Conservation (phyloP, 1,284 basidiomycete species). For the Wolfiporia cocos region DNA sequence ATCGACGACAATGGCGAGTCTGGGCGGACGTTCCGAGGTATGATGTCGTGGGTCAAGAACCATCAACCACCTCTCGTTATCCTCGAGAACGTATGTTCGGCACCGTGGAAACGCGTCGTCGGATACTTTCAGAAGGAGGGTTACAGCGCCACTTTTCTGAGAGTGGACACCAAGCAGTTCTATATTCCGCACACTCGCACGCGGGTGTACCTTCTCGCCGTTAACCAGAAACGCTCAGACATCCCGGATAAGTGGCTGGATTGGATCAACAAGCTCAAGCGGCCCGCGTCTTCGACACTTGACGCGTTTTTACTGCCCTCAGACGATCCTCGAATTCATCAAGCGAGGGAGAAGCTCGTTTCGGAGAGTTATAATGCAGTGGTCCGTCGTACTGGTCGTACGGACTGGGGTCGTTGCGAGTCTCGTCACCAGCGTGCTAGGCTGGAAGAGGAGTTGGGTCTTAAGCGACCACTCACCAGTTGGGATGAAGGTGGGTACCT, state of each 20-base stretch:
- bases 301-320: slow-evolving; percentile 89
- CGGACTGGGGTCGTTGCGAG: slow-evolving; percentile 91
- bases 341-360: slow-evolving; percentile 79
- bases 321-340: slow-evolving; percentile 89
- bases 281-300: slow-evolving; percentile 85
- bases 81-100: slow-evolving; percentile 90
- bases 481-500: slow-evolving; percentile 79
- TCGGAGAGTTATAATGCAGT: slow-evolving; percentile 55
- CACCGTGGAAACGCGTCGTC: slow-evolving; percentile 81
- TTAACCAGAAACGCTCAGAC: slow-evolving; percentile 51
- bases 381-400: slow-evolving; percentile 64
- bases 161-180: slow-evolving; percentile 89
- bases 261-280: slow-evolving; percentile 61
- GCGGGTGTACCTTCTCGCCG: slow-evolving; percentile 82
- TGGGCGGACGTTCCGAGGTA: slow-evolving; percentile 84
- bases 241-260: slow-evolving; percentile 72
- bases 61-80: slow-evolving; percentile 89
- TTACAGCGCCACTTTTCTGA: slow-evolving; percentile 70
- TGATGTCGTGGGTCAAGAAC: slow-evolving; percentile 89
- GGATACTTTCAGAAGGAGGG: slow-evolving; percentile 71
- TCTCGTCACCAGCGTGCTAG: slow-evolving; percentile 87
- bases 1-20: slow-evolving; percentile 87
- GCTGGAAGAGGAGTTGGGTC: slow-evolving; percentile 78
- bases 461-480: slow-evolving; percentile 82
- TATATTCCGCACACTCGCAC: slow-evolving; percentile 95